Conservation (phyloP, 805 yeast genomes). For the Myxozyma lipomycoides region DNA sequence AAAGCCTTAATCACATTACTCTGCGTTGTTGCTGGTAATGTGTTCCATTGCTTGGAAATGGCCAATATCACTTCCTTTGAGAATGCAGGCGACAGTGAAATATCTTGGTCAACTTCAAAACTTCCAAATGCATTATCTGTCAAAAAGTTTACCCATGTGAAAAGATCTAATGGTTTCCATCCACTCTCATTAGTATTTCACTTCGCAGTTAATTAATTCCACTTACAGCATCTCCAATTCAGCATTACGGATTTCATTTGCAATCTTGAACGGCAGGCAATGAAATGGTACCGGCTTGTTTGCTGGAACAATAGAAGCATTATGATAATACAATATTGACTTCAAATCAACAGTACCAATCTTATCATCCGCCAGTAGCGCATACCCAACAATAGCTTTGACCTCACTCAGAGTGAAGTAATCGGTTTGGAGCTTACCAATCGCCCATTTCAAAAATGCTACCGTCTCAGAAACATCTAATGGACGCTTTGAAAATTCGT, state of each 20-base stretch:
- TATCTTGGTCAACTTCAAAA: constrained; percentile 23
- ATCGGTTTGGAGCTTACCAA: constrained; percentile 15
- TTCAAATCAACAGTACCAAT: constrained; percentile 30
- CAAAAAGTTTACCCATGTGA: constrained; percentile 31
- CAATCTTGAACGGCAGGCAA: constrained; percentile 34
- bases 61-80: constrained; percentile 31
- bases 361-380: constrained; percentile 30
- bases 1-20: constrained; percentile 20
- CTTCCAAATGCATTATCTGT: constrained; percentile 2
- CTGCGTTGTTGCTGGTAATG: constrained; percentile 12
- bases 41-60: constrained; percentile 32
- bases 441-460: constrained; percentile 35
- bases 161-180: constrained; percentile 30
- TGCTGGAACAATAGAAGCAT: constrained; percentile 28
- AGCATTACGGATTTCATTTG: constrained; percentile 18
- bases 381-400: constrained; percentile 23
- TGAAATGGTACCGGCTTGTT: constrained; percentile 34
- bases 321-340: constrained; percentile 31
- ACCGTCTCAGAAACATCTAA: constrained; percentile 26
- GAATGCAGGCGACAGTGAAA: constrained; percentile 31
- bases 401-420: constrained; percentile 22
- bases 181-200: constrained; percentile 27
- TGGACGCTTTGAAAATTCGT: constrained; percentile 35
- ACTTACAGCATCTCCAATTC: constrained; percentile 29
- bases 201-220: too few species aligned